Conservation (phyloP, 345 rosid genomes). For the Brassica nigra region DNA sequence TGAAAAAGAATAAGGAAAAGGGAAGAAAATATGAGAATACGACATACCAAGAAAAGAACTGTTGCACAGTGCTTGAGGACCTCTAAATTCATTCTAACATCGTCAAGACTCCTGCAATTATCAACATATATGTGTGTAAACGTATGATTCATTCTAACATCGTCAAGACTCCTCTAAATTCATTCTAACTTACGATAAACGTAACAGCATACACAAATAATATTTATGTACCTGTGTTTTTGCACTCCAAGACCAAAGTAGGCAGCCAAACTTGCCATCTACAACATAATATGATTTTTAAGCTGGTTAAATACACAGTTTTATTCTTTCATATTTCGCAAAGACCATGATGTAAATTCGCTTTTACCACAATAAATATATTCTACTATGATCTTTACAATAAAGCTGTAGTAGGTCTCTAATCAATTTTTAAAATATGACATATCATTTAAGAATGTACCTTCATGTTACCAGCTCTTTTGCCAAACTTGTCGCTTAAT, state of each 20-base stretch:
- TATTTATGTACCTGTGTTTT: slow-evolving; percentile 63
- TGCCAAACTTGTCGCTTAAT: slow-evolving; percentile 68
- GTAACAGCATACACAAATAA: neutral
- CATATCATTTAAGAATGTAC: slow-evolving; percentile 33
- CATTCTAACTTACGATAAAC: neutral
- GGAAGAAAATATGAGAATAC: neutral
- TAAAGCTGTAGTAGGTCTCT: neutral
- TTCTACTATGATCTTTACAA: neutral
- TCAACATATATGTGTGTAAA: neutral
- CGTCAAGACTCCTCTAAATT: too few relatives aligned
- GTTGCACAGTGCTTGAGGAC: slow-evolving; percentile 90
- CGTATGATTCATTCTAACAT: too few relatives aligned
- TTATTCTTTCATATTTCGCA: neutral
- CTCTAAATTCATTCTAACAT: slow-evolving; percentile 87
- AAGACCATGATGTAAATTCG: neutral
- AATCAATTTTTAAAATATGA: neutral
- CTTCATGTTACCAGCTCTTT: slow-evolving; percentile 95
- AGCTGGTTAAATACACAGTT: neutral
- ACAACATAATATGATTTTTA: slow-evolving; percentile 8
- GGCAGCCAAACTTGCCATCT: slow-evolving; percentile 91
- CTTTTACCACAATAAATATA: neutral
- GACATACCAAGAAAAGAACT: slow-evolving; percentile 77
- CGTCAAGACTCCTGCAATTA: slow-evolving; percentile 73
- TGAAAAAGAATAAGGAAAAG: neutral
- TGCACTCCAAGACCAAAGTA: slow-evolving; percentile 92